phyloP scores from a whole-genome alignment of 176 grass and related monocot species.

The Oryza glumipatula region DNA sequence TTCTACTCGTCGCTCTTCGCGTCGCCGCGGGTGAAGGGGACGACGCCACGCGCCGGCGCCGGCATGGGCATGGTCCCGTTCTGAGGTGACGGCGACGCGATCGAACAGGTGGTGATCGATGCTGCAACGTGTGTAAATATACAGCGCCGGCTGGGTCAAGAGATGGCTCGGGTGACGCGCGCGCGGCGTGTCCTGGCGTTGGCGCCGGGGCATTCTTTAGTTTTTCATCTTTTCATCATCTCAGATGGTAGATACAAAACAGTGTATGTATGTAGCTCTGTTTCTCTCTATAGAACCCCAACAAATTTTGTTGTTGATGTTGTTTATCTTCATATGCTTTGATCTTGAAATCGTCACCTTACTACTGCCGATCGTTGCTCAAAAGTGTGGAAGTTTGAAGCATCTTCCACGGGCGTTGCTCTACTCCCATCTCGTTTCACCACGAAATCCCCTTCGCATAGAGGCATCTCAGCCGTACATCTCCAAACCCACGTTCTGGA shows the following conservation, averaged over 20 bases:
- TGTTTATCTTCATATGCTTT: not conserved
- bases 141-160: conserved; percentile 1
- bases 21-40: conserved; percentile 32
- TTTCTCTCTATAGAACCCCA: conserved; percentile 7
- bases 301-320: conserved; percentile 48
- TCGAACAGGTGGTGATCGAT: not conserved
- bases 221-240: not conserved
- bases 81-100: conserved; percentile 10
- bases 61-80: conserved; percentile 37
- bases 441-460: no score
- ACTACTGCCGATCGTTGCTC: no score
- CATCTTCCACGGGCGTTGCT: no score
- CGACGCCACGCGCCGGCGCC: conserved; percentile 17
- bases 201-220: conserved; percentile 42
- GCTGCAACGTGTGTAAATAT: conserved; percentile 44
- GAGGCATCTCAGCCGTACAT: no score
- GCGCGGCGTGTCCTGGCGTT: not conserved
- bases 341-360: no score
- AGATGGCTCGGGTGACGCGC: not conserved
- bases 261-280: conserved; percentile 14
- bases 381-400: no score
- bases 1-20: conserved; percentile 58
- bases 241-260: conserved; percentile 13
- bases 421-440: no score
- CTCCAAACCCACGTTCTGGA: no score